Evolutionary conservation across 2,329 filamentous ascomycete species (phyloP), one percentile per base, ranked within the genome.

Genomic region (Aspergillus luchuensis): DNA sequence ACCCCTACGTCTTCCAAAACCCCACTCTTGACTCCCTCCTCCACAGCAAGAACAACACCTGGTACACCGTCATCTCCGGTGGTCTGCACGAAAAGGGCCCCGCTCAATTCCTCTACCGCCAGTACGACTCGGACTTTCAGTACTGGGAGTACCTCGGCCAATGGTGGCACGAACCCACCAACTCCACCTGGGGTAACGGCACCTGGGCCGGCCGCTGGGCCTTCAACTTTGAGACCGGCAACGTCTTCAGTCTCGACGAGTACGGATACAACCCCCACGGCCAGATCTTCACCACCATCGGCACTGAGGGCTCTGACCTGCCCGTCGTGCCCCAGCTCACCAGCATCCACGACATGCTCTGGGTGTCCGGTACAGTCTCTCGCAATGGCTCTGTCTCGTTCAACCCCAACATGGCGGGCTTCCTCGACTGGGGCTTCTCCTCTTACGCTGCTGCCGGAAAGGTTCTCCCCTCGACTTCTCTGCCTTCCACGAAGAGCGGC

Each of bases 111-210:
- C 48, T 67, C 25, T 67, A 67, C 48, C 66, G 66, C 10, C 63
- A 67, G 45, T 10, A 60, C 15, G 58, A 60, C 52, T 36, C 62
- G 1, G 60, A 60, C 33, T 64, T 67, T 25, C 50, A 66, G 36
- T 58, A 66, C 41, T 67, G 65, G 66, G 65, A 67, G 41, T 67
- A 66, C 41, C 58, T 67, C 0, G 66, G 66, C 0, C 53, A 64
- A 33, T 67, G 66, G 66, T 67, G 65, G 65, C 60, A 61, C 11
- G 66, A 66, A 19, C 56, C 61, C 4, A 56, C 52, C 25, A 67
- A 67, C 39, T 56, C 61, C 3, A 67, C 63, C 33, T 67, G 66
- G 66, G 66, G 66, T 0, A 59, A 60, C 2, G 66, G 65, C 23
- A 58, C 59, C n/a, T 67, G 66, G 66, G 65, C 66, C 5, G 63